These are phyloP conservation scores for Mycena albidolilacea DNA, from an alignment of 768 basidiomycete genomes.

Conservation along the genomic window DNA sequence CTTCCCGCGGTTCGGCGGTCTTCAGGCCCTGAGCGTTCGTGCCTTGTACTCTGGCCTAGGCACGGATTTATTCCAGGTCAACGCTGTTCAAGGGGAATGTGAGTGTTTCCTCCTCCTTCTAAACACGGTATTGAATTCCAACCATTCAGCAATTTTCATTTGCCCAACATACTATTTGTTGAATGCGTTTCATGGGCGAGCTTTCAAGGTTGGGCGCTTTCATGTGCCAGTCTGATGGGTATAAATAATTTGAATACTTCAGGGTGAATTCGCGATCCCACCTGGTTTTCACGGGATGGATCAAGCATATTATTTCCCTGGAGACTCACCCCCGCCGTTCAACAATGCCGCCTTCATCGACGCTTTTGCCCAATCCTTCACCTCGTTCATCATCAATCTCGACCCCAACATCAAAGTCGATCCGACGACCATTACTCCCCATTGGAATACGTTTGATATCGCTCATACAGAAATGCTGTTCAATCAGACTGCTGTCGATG, in stretches of 20 bases:
- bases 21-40: slow-evolving; percentile 27
- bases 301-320: slow-evolving; percentile 31
- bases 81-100: slow-evolving; percentile 39
- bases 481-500: slow-evolving; percentile 51
- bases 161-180: slow-evolving; percentile 49
- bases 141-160: slow-evolving; percentile 46
- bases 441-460: slow-evolving; percentile 50
- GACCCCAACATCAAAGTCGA: not conserved
- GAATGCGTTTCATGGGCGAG: slow-evolving; percentile 40
- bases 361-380: slow-evolving; percentile 47
- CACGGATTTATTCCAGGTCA: not conserved
- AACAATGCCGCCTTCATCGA: slow-evolving; percentile 42
- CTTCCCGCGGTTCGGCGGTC: not conserved
- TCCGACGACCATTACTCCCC: slow-evolving; percentile 49
- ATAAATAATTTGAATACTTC: not conserved
- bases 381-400: not conserved
- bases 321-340: slow-evolving; percentile 27
- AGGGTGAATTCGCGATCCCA: not conserved
- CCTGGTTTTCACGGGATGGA: slow-evolving; percentile 5
- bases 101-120: not conserved
- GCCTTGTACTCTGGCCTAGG: slow-evolving; percentile 32
- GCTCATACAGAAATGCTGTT: slow-evolving; percentile 61
- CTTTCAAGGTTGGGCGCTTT: slow-evolving; percentile 42
- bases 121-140: too few relatives aligned
- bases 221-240: not conserved